Evolutionary conservation across 164 flowering plant genomes (phyloP), one percentile per base, ranked within the genome.

Genomic region (Annona squamosa): DNA sequence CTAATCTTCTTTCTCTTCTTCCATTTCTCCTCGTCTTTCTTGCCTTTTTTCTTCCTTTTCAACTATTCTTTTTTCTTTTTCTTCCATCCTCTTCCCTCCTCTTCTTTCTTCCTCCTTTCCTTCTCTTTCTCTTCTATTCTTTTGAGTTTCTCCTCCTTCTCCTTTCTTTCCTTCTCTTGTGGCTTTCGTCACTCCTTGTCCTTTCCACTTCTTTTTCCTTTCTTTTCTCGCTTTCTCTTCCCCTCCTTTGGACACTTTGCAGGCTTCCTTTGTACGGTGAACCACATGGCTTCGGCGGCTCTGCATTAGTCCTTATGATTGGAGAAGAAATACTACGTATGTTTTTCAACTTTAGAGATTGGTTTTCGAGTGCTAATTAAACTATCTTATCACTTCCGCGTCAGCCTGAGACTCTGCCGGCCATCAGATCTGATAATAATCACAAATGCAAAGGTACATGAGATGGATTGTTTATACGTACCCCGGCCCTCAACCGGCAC

Each of bases 191-290:
- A 0, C 47, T 67, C 46, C 43, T 16, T 67, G n/a, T 37, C 17
- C 5, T 67, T 13, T 45, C 10, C 2, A 12, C 18, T 6, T 37
- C 48, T 67, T 16, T 67, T 10, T 26, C 9, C n/a, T 47, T 45
- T 12, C 10, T 4, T 67, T n/a, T 67, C 0, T 7, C 4, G 41
- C 69, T 66, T 17, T 37, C 1, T 41, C 17, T 67, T n/a, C 69
- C 9, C 4, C 69, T 67, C 69, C 9, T 67, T 17, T 46, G 18
- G n/a, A 63, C 65, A 7, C 65, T 37, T 63, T 19, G 65, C 18
- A 37, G 65, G 65, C 37, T 63, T 63, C 37, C 37, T 63, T 63
- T 17, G 7, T 63, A 63, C n/a, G 65, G 65, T 63, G 65, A 63
- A 63, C 17, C 37, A 63, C 65, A 63, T 63, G 65, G 37, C 18